These are phyloP conservation scores for Cymodocea nodosa DNA, from an alignment of 116 monocot species.

Conservation along the genomic window DNA sequence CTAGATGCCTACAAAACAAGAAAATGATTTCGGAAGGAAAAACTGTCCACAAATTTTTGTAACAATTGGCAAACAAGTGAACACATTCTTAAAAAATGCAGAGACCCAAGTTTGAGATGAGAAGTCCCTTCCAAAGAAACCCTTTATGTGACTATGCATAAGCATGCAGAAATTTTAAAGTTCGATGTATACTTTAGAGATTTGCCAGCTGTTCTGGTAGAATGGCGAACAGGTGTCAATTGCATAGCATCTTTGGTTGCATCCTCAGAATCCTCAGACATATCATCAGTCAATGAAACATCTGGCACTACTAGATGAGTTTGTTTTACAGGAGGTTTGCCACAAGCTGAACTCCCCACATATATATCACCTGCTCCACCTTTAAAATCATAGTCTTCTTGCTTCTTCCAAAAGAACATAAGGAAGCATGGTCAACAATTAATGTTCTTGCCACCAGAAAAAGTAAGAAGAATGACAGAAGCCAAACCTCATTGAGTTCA, in stretches of 20 bases:
- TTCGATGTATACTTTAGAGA: conserved; percentile 36
- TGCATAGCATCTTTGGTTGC: conserved; percentile 7
- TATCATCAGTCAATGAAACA: conserved; percentile 25
- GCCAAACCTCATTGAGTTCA: conserved; percentile 38
- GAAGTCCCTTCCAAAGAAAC: no score
- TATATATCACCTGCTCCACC: conserved; percentile 63
- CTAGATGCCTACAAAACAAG: no score
- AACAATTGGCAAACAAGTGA: no score
- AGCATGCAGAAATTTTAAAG: neutral
- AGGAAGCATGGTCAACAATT: neutral
- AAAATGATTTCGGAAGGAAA: no score
- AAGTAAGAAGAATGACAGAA: neutral
- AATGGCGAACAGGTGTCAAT: conserved; percentile 59
- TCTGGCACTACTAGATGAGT: conserved; percentile 29
- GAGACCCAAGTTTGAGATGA: no score
- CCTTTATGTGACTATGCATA: neutral
- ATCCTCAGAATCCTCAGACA: conserved; percentile 26
- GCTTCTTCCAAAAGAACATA: conserved; percentile 20
- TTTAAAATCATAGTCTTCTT: conserved; percentile 61
- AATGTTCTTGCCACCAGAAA: neutral
- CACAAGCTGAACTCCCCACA: conserved; percentile 23
- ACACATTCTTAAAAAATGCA: no score
- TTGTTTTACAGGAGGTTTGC: conserved; percentile 20
- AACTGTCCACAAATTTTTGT: no score
- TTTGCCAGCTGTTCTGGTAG: conserved; percentile 63